A percentile compares a stretch with the other conserved stretches of the same genome.
These are phyloP conservation scores for Begonia loranthoides DNA, from an alignment of 306 rosid genomes.

Conservation along the genomic window DNA sequence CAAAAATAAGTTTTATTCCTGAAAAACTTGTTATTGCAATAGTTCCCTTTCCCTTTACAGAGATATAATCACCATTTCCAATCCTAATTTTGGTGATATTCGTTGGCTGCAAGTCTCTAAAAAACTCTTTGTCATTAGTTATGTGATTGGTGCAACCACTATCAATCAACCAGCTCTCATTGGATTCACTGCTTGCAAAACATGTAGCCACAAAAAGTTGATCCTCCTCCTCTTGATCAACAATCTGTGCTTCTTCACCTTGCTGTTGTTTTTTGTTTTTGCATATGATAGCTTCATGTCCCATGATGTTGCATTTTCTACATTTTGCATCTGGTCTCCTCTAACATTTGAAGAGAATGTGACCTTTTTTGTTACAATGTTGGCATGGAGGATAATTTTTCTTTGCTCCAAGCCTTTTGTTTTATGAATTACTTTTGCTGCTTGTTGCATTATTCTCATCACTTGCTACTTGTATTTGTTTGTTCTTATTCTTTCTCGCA, in stretches of 20 bases:
- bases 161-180: neutral
- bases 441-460: no score
- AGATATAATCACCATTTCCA: neutral
- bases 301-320: neutral
- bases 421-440: no score
- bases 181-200: neutral
- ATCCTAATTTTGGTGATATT: neutral
- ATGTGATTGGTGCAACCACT: no score
- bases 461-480: no score
- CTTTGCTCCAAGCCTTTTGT: no score
- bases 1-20: neutral
- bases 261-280: neutral
- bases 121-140: neutral
- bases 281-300: neutral
- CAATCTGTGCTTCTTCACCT: neutral
- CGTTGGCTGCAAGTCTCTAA: neutral
- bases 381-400: neutral
- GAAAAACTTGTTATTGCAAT: neutral
- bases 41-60: neutral
- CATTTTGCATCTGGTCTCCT: conserved; percentile 1
- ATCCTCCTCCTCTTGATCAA: neutral
- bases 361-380: neutral
- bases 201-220: neutral
- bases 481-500: no score
- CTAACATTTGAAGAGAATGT: conserved; percentile 3